Base-by-base conservation (phyloP, 179 eudicot genomes). In the Gypsophila paniculata region DNA sequence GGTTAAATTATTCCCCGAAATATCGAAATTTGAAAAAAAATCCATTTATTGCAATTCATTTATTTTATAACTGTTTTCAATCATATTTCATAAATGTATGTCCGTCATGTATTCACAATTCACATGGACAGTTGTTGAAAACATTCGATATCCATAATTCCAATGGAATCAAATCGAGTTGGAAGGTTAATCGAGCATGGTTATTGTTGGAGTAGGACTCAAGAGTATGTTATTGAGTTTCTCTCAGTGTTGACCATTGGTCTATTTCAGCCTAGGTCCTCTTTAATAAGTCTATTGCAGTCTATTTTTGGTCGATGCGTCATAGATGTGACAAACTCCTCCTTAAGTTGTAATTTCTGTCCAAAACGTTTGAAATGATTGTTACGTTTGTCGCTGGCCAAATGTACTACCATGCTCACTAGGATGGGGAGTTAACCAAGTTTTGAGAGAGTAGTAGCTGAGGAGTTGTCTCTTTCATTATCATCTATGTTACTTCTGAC, bases 381-480 rank as follows among this genome's bases (percentile, higher is more conserved):
- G 14, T 57, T 21, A 25, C 12, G 64, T 18, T 6, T 60, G 19
- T 10, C 4, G 7, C 19, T 0, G n/a, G 34, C 64, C 18, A 26
- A 32, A 11, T 25, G 10, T 17, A 25, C 26, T 13, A 60, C 38
- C 17, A 14, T 60, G 64, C 2, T 60, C 64, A 60, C n/a, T 6
- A 34, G 67, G 49, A 34, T n/a, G 1, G 26, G 22, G 67, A 4
- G 23, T 62, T n/a, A 60, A n/a, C 67, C 46, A 34, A 38, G 21
- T 62, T 15, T 62, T 62, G 67, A 62, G 46, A 0, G 48, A 61
- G 66, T 61, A 15, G 22, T 61, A 21, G 69, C 49, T 32, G 49
- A 44, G 69, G n/a, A 64, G 68, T 21, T 64, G 25, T 18, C 34
- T 58, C 68, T 64, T 64, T 64, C n/a, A n/a, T n/a, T n/a, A n/a